Percentiles rank a stretch among this genome's conserved stretches.
Evolutionary conservation across 176 grass and related monocot species (phyloP).

Genomic region (Alopecurus myosuroides): DNA sequence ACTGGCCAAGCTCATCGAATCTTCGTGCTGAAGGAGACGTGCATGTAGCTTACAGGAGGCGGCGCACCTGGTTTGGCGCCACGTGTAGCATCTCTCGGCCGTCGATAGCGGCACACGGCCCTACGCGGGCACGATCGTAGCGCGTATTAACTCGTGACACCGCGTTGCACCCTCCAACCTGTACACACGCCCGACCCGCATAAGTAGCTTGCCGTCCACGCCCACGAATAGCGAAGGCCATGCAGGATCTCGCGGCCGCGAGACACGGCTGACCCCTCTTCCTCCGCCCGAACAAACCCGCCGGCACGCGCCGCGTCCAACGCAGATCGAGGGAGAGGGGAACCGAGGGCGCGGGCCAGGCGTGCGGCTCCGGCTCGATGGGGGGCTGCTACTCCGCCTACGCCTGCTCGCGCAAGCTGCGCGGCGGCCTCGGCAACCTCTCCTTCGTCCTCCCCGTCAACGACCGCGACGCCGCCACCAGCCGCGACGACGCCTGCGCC

Average conservation of each 20-base stretch:
- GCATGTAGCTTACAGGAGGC: background rate
- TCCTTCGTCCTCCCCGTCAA: constrained; percentile 45
- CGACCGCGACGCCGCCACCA: background rate
- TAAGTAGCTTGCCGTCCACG: background rate
- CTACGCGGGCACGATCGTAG: background rate
- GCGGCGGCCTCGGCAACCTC: constrained; percentile 23
- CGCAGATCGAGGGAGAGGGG: background rate
- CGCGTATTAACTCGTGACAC: background rate
- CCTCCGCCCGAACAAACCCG: background rate
- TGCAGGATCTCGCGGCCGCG: constrained; percentile 19
- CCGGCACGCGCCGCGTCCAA: background rate
- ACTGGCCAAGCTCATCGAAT: background rate
- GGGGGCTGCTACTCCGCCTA: constrained; percentile 54
- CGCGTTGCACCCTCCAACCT: background rate
- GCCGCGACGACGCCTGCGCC: too few relatives aligned
- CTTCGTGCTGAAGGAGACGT: background rate
- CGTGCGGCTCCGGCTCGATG: background rate
- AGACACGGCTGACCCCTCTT: background rate
- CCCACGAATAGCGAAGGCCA: constrained; percentile 5
- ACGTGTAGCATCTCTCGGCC: background rate
- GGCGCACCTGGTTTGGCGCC: background rate
- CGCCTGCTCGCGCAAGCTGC: constrained; percentile 40
- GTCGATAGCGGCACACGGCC: background rate
- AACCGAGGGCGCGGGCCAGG: background rate
- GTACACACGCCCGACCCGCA: background rate